Conservation (phyloP, 208 protist species). For the Phytomonas serpens region DNA sequence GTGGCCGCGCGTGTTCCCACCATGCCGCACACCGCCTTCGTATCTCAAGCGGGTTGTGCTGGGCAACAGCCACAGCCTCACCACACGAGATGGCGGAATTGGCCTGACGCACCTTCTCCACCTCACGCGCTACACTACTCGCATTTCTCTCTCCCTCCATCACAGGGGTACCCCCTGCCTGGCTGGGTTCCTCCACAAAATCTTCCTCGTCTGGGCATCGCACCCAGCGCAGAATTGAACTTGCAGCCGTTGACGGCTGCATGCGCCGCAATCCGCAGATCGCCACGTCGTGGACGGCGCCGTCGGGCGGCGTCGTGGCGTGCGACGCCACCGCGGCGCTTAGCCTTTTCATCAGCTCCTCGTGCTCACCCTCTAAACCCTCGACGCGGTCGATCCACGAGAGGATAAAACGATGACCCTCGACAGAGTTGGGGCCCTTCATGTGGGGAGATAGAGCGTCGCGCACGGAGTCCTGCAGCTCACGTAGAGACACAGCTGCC, state of each 20-base stretch:
- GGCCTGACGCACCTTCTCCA: background rate
- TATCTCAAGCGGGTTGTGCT: slow-evolving; percentile 19
- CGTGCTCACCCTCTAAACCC: slow-evolving; percentile 46
- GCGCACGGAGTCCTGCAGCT: slow-evolving; percentile 22
- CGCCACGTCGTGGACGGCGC: slow-evolving; percentile 1
- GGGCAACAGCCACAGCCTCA: background rate
- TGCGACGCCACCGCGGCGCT: background rate
- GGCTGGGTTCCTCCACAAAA: slow-evolving; percentile 13
- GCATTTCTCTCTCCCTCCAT: background rate
- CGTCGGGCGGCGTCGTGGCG: background rate
- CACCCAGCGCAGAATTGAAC: background rate
- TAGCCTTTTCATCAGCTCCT: slow-evolving; percentile 16
- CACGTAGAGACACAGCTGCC: slow-evolving; percentile 38
- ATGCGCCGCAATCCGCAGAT: slow-evolving; percentile 7
- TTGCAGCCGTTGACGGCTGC: slow-evolving; percentile 3
- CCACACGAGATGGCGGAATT: background rate
- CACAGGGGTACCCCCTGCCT: slow-evolving; percentile 5
- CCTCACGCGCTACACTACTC: background rate
- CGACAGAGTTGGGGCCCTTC: background rate
- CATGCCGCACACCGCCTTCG: slow-evolving; percentile 21
- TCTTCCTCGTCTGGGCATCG: slow-evolving; percentile 2
- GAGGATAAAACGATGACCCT: slow-evolving; percentile 3
- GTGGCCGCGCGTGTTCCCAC: slow-evolving; percentile 12
- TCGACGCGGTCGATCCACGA: slow-evolving; percentile 53
- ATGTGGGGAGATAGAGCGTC: background rate